Evolutionary conservation across 495 filamentous ascomycete species (phyloP), one percentile per base, ranked within the genome.

Genomic region (Physcia stellaris): DNA sequence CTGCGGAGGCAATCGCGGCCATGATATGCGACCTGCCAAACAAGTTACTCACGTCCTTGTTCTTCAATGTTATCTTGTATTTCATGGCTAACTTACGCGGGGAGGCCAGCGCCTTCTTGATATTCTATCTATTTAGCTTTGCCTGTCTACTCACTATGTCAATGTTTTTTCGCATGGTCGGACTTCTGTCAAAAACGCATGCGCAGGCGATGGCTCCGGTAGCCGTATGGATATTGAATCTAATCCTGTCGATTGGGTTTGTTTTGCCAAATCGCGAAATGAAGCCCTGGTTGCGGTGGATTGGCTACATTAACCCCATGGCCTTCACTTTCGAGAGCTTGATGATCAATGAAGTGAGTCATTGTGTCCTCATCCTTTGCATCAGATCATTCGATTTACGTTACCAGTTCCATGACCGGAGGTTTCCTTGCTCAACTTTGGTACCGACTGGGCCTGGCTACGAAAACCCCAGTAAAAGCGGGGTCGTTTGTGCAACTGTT

Each of bases 211-310:
- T 83, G 28, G 67, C 77, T 6, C 83, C 84, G 49, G 66, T 69
- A 35, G 79, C 79, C 42, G 52, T 73, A 3, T 55, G 67, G 48
- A 48, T 39, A 37, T 39, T 37, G 24, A 20, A 15, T 18, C 34
- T 59, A 17, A 63, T 87, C 42, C 67, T 90, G 33, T 94, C 80
- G 48, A 83, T 80, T 13, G 85, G 86, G 35, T 94, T 79, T 52
- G 64, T 83, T 36, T 80, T 92, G 32, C 68, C 78, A 2, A 75
- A 73, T 5, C 62, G 60, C 0, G 52, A 73, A 31, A 81, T 90
- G 74, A 68, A 76, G 41, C 69, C 75, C 0, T 93, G 85, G 85
- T 77, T 87, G 41, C 64, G 64, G 3, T 87, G 82, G 83, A 59
- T 88, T 2, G 68, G 66, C 39, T 80, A 70, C 56, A 66, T 88